Conservation (phyloP, 73 alveolate genomes). For the Breviolum minutum region DNA sequence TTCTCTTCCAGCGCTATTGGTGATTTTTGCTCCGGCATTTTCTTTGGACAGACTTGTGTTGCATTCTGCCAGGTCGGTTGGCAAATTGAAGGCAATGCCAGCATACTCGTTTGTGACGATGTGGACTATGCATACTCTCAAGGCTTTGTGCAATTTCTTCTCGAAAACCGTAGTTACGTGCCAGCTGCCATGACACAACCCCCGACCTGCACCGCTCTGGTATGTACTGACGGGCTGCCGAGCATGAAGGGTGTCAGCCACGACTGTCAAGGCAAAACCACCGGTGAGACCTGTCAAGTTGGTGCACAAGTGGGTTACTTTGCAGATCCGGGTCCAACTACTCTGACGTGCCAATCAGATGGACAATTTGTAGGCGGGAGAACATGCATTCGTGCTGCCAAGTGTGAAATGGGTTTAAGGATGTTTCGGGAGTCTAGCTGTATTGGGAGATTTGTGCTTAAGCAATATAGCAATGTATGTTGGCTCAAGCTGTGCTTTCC, state of each 20-base stretch:
- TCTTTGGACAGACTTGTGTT: slow-evolving; percentile 31
- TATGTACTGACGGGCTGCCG: slow-evolving; percentile 32
- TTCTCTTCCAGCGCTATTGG: not conserved
- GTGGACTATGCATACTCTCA: not conserved
- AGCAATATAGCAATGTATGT: too few relatives aligned
- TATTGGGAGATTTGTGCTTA: too few relatives aligned
- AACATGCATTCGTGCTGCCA: not conserved
- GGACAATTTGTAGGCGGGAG: slow-evolving; percentile 35
- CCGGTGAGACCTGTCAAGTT: slow-evolving; percentile 18
- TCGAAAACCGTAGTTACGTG: not conserved
- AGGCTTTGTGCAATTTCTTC: slow-evolving; percentile 24
- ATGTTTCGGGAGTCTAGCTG: not conserved
- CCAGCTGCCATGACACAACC: not conserved
- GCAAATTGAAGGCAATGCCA: slow-evolving; percentile 49
- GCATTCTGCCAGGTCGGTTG: slow-evolving; percentile 60
- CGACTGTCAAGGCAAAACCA: slow-evolving; percentile 46
- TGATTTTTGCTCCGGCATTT: not conserved
- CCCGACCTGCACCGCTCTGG: not conserved
- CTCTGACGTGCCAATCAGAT: not conserved
- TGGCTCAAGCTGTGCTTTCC: too few relatives aligned
- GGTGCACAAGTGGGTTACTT: slow-evolving; percentile 16
- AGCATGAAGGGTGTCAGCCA: slow-evolving; percentile 21
- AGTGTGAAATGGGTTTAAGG: too few relatives aligned
- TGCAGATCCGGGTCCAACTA: not conserved
- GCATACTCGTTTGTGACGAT: slow-evolving; percentile 45